Evolutionary conservation across 208 protist genomes (phyloP).

Genomic region (Trichomonas vaginalis): DNA sequence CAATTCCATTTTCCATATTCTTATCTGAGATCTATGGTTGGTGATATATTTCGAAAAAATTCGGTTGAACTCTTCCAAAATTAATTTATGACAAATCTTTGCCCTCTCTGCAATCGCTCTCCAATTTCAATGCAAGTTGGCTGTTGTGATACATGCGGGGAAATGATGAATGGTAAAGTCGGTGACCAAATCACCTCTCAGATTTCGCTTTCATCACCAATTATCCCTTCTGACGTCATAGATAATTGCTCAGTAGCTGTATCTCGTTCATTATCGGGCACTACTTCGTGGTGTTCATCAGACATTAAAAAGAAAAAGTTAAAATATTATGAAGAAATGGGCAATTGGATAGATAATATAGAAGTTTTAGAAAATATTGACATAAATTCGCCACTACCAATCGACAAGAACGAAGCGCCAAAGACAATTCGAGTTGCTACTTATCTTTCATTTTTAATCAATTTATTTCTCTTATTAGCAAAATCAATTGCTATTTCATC

Average conservation of each 20-base stretch:
- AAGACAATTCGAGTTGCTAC: background rate
- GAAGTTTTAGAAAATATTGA: background rate
- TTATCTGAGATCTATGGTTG: too few relatives aligned
- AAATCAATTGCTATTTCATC: background rate
- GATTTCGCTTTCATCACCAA: background rate
- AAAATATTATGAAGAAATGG: background rate
- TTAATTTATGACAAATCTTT: too few relatives aligned
- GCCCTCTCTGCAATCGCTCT: background rate
- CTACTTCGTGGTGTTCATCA: background rate
- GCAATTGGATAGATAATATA: background rate
- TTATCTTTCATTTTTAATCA: background rate
- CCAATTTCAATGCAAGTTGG: background rate
- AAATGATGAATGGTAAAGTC: background rate
- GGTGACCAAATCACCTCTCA: background rate
- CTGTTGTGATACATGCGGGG: background rate
- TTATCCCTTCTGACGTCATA: background rate
- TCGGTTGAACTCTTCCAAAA: too few relatives aligned
- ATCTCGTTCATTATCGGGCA: background rate
- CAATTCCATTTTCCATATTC: too few relatives aligned
- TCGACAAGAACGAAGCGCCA: background rate
- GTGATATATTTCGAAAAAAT: too few relatives aligned
- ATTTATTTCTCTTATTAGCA: background rate
- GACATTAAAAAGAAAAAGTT: background rate
- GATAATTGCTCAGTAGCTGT: background rate
- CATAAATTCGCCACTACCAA: background rate